phyloP scores from a whole-genome alignment of 495 filamentous ascomycete genomes.

The Talaromyces trachyspermus region DNA sequence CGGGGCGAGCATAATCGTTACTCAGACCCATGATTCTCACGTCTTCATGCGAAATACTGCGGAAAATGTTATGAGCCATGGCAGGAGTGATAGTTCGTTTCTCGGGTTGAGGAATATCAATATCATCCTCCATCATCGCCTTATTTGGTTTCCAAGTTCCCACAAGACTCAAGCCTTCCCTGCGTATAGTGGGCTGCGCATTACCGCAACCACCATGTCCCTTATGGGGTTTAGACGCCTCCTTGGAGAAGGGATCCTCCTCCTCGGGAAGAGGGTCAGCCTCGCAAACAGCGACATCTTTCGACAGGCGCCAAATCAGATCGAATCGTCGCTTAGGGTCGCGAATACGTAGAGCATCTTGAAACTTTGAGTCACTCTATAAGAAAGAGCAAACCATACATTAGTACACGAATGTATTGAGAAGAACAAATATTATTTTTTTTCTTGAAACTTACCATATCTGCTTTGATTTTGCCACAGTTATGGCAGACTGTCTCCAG shows the following conservation, averaged over 20 bases:
- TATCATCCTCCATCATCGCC: constrained; percentile 55
- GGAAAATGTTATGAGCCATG: constrained; percentile 77
- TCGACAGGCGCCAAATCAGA: constrained; percentile 79
- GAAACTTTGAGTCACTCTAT: constrained; percentile 77
- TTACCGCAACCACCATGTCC: constrained; percentile 92
- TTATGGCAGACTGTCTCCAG: constrained; percentile 97
- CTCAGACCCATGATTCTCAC: constrained; percentile 83
- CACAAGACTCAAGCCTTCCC: constrained; percentile 73
- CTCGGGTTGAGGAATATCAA: constrained; percentile 60
- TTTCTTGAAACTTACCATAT: constrained; percentile 78
- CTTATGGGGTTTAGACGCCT: constrained; percentile 35
- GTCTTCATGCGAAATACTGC: constrained; percentile 70
- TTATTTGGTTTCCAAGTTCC: constrained; percentile 76
- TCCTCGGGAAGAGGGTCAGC: constrained; percentile 57
- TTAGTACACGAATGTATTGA: constrained; percentile 57
- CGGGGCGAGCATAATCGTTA: constrained; percentile 86
- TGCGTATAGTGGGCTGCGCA: constrained; percentile 75
- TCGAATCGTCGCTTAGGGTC: constrained; percentile 93
- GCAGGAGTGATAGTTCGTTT: constrained; percentile 80
- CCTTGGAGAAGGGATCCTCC: constrained; percentile 50
- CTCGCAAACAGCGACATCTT: constrained; percentile 76
- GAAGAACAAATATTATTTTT: constrained; percentile 27
- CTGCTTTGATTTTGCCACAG: constrained; percentile 89
- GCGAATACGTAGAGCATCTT: constrained; percentile 69
- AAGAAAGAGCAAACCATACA: constrained; percentile 24